phyloP scores from a whole-genome alignment of 305 asterid genomes.

The Solanum aculeatissimum region DNA sequence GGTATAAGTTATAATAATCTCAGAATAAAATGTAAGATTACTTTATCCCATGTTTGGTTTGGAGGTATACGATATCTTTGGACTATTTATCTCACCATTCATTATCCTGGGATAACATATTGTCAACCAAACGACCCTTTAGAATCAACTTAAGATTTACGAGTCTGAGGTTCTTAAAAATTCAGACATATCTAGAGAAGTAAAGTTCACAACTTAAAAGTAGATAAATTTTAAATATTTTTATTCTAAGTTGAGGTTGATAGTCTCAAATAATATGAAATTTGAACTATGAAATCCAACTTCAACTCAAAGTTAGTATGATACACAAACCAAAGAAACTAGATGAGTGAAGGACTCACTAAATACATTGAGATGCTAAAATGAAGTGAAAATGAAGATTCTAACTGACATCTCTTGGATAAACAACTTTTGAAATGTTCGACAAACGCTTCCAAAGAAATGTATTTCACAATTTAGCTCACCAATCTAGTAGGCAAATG shows the following conservation, averaged over 20 bases:
- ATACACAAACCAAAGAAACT: neutral
- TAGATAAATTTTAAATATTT: neutral
- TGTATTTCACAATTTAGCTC: neutral
- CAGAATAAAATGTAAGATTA: too few species aligned
- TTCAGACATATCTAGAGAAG: neutral
- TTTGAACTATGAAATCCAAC: neutral
- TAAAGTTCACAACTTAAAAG: neutral
- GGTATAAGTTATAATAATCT: too few species aligned
- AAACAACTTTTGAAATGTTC: neutral
- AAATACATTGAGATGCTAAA: neutral
- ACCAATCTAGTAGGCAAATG: neutral
- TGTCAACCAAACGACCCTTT: too few species aligned
- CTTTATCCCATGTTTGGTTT: too few species aligned
- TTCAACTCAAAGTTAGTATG: neutral
- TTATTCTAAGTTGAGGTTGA: neutral
- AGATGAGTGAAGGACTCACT: neutral
- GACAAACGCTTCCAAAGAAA: neutral
- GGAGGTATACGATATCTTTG: too few species aligned
- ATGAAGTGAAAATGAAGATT: neutral
- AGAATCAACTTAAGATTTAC: too few species aligned
- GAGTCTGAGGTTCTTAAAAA: neutral
- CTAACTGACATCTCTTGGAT: neutral
- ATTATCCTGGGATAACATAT: too few species aligned
- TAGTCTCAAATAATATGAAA: neutral
- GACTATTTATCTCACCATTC: too few species aligned